Base-by-base conservation (phyloP, 805 yeast genomes). In the Yarrowia phangngaensis region DNA sequence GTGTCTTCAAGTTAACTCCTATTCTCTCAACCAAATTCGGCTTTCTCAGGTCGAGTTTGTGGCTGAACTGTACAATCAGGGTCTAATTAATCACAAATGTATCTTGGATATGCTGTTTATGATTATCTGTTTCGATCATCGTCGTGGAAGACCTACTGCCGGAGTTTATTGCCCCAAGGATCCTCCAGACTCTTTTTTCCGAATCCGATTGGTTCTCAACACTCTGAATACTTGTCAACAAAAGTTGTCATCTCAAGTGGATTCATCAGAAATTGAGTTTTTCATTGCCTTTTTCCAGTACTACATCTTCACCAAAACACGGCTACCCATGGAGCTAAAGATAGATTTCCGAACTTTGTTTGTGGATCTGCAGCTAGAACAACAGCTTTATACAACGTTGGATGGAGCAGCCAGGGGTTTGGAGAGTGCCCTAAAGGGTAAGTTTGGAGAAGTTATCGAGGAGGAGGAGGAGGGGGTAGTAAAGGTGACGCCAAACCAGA, bases 251-350 rank as follows among this genome's bases (percentile, higher is more conserved):
- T n/a, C 38, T 11, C 31, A 33, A 4, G 24, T 26, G 3, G 16
- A 17, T 8, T 19, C 40, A 11, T 24, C 38, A 6, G 40, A 45
- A 20, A 24, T 77, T 9, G 56, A 60, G 0, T 46, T 68, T 0
- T 74, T 82, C 51, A 56, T 81, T 51, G 70, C 70, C 20, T 80
- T 78, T 55, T 79, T 86, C 53, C 92, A 87, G 57, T 87, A 78
- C 61, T 87, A 84, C 59, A 62, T 76, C 4, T 74, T 71, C 61
- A 73, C 81, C 23, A 87, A 87, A 57, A 62, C 63, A 3, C 70
- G 64, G 36, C 84, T 84, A 12, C 87, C 94, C 0, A 68, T 72
- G 53, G 92, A 82, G 35, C 64, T 76, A 2, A 74, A 74, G 32
- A 79, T 79, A 55, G 70, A 70, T 38, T 55, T 84, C n/a, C 59